Conservation (phyloP, 805 yeast genomes). For the Yarrowia sp. region DNA sequence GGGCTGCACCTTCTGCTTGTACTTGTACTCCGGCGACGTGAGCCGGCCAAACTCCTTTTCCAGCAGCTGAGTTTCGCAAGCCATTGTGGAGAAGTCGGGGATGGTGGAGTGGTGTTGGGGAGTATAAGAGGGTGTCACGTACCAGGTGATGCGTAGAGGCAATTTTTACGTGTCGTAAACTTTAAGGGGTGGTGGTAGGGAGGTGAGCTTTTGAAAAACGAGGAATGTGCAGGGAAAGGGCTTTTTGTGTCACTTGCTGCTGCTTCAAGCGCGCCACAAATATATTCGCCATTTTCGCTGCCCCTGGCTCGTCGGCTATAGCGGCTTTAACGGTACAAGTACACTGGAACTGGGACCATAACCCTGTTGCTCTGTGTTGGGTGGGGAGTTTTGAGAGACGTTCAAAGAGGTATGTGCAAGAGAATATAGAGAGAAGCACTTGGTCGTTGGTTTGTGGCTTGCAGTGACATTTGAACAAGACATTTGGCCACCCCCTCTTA, state of each 20-base stretch:
- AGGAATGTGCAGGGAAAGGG: neutral
- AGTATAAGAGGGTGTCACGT: conserved; percentile 10
- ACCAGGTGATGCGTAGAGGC: conserved; percentile 24
- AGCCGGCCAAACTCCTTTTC: conserved; percentile 78
- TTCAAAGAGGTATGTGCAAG: no score
- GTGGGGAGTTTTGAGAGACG: neutral
- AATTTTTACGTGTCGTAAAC: conserved; percentile 36
- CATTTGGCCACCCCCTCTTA: no score
- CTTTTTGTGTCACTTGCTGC: no score
- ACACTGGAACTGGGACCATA: neutral
- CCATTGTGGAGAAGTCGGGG: conserved; percentile 12
- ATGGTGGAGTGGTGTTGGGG: conserved; percentile 30
- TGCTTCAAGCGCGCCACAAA: accelerated
- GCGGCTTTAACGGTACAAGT: conserved; percentile 8
- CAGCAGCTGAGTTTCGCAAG: conserved; percentile 37
- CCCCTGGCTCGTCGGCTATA: neutral
- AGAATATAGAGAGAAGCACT: no score
- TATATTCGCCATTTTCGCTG: neutral
- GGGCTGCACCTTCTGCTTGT: conserved; percentile 64
- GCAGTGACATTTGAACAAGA: no score
- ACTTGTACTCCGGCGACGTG: conserved; percentile 68
- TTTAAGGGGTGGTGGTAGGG: neutral
- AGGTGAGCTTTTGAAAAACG: neutral
- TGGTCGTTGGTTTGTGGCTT: no score
- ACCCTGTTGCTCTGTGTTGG: no score